Base-by-base conservation (phyloP, 345 rosid species). In the Trapa incisa region DNA sequence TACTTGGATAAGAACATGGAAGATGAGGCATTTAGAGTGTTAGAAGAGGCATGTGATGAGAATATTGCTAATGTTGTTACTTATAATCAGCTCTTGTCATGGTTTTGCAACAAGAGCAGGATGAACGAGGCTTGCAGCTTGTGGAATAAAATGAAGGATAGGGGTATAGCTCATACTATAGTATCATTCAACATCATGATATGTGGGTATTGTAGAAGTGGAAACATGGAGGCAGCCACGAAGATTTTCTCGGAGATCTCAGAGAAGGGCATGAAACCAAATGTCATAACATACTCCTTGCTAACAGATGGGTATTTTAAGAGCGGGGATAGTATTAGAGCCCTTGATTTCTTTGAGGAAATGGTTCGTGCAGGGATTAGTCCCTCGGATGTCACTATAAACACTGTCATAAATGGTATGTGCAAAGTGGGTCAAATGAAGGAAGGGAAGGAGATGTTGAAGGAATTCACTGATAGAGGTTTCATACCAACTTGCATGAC, bases 171-270 rank as follows among this genome's bases (percentile, higher is more conserved):
- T 47, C 85, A 86, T n/a, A 75, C 73, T 75, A 66, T 67, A 36
- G 83, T 79, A 76, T 86, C 95, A 32, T 86, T 83, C 85, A 86
- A 89, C 67, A 79, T 67, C 68, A 68, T 86, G 84, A 86, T 92
- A 65, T 84, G 75, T 73, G 85, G 77, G 61, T 74, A 80, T 68
- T 85, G 86, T 75, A 80, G 72, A 75, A 65, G 17, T 47, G 76
- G 83, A 65, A 68, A 72, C 72, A 65, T 85, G 81, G 87, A 81
- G 65, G 65, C 22, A 67, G 95, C 92, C 73, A 65, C 70, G 38
- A 45, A 43, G 69, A 32, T 79, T 11, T 80, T 82, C 45, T 77
- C 79, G 39, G 73, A 83, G 72, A 85, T 89, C 87, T 73, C 68
- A 47, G 81, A 73, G 39, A 75, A 38, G 64, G 85, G 89, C 71